Base-by-base conservation (phyloP, 352 stramenopile genomes). In the Phytopythium vexans region DNA sequence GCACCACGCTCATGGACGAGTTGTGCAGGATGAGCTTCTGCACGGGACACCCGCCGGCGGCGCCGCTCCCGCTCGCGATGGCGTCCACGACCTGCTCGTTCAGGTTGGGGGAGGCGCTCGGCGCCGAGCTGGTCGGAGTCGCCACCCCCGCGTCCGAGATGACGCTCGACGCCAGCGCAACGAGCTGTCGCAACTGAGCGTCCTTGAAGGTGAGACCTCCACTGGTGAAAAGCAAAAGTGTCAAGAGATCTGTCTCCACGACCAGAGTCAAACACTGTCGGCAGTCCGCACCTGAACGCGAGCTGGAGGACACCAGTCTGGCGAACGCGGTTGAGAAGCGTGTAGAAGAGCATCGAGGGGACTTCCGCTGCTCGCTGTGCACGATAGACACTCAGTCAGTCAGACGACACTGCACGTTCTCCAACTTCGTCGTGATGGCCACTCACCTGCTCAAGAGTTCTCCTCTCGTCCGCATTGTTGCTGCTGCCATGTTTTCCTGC, bases 21-120 rank as follows among this genome's bases (percentile, higher is more conserved):
- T 92, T 92, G 77, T 72, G 88, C 45, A 92, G 62, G 15, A 92
- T 85, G 31, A 92, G 66, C 41, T 86, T 87, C 38, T 84, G 73
- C 0, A 74, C 65, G 3, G 77, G 73, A 27, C 60, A 71, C 6
- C 41, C 42, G 21, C 34, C 38, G 39, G 41, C 33, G 21, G 41
- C 43, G 16, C 43, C 54, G 46, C 48, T 59, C 39, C 60, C 66
- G 39, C 46, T 51, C 10, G 72, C 60, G 40, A 92, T 52, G 16
- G 71, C 68, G 7, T 82, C 65, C 10, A 89, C 54, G 31, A 89
- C 66, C 14, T 77, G 76, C 47, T 88, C 70, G 11, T 78, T 68
- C 15, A 79, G 61, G 15, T 70, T 70, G 11, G 56, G 43, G 1
- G 49, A 49, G 7, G 42, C 41, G 3, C 33, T 42, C 12, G 35